Evolutionary conservation across 352 stramenopile genomes (phyloP), one percentile per base, ranked within the genome.

Genomic region (Phytophthora colocasiae): DNA sequence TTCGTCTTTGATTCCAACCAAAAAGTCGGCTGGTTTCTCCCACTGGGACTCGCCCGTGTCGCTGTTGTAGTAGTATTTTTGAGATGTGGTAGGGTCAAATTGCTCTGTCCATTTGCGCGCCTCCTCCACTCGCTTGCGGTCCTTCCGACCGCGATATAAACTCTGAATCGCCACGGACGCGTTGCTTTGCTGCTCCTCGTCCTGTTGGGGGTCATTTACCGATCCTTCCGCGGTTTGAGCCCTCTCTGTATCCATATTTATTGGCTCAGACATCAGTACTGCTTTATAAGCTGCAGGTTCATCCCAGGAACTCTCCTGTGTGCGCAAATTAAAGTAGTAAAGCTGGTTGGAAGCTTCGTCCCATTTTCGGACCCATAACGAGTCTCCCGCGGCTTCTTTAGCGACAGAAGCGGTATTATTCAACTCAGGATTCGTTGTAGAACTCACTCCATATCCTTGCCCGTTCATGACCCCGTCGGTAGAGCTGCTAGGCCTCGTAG

Each of bases 41-140:
- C 80, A 89, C 46, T 84, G 78, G 2, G 66, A 66, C 32, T 65
- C 65, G 2, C 63, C 63, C 8, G 73, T 84, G 19, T 60, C 46
- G 8, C 62, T 61, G 52, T 88, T 78, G 69, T 89, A 86, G 60
- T 81, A 91, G 52, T 90, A 91, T 14, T 63, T 58, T 2, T 63
- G 63, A 19, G 44, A 43, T 0, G 66, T 73, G 3, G 52, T 31
- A 11, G 74, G 78, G 22, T 90, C 80, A 44, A 81, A 85, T 32
- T 87, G 79, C 55, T 79, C 59, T 14, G 82, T 63, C 82, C 80
- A 91, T 26, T 83, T 64, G 1, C 54, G 47, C 12, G 58, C 74
- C 29, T 61, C 58, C 19, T 63, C 36, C 26, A 74, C 22, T 12
- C 36, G 60, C 36, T 70, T 71, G 39, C 70, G 73, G 46, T 67